A percentile compares a stretch with the other conserved stretches of the same genome.
Conservation (phyloP, 805 yeast genomes). For the Spathaspora sp. region DNA sequence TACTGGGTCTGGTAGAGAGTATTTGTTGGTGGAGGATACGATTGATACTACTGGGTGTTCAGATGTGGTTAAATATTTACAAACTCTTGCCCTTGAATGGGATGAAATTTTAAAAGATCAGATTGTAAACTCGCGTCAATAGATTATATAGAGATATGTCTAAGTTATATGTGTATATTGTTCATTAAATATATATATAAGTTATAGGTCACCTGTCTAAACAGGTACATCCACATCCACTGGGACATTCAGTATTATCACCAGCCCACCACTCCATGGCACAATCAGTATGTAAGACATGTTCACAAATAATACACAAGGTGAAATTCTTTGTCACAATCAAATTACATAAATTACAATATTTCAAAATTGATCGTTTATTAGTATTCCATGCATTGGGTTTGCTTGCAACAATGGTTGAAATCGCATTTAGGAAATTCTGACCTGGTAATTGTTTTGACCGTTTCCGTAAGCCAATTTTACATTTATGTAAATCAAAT, state of each 20-base stretch:
- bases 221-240: slow-evolving; percentile 85
- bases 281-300: slow-evolving; percentile 74
- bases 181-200: not conserved
- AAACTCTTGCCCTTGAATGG: slow-evolving; percentile 62
- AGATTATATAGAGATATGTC: not conserved
- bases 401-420: slow-evolving; percentile 20
- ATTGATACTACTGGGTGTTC: slow-evolving; percentile 62
- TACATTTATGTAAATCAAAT: slow-evolving; percentile 27
- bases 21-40: slow-evolving; percentile 41
- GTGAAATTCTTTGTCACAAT: slow-evolving; percentile 58
- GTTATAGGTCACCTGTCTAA: slow-evolving; percentile 22
- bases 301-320: slow-evolving; percentile 73
- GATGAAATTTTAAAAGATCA: slow-evolving; percentile 71
- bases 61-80: slow-evolving; percentile 65
- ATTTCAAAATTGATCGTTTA: slow-evolving; percentile 24
- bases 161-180: slow-evolving; percentile 3
- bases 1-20: slow-evolving; percentile 60
- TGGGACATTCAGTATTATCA: slow-evolving; percentile 52
- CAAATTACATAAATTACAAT: slow-evolving; percentile 67
- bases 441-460: slow-evolving; percentile 15
- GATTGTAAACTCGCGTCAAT: slow-evolving; percentile 50
- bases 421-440: slow-evolving; percentile 20
- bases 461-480: slow-evolving; percentile 26
- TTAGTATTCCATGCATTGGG: slow-evolving; percentile 30
- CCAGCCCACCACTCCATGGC: slow-evolving; percentile 76